Conservation (phyloP, 805 yeast genomes). For the Ogataea trehaloabstinens region DNA sequence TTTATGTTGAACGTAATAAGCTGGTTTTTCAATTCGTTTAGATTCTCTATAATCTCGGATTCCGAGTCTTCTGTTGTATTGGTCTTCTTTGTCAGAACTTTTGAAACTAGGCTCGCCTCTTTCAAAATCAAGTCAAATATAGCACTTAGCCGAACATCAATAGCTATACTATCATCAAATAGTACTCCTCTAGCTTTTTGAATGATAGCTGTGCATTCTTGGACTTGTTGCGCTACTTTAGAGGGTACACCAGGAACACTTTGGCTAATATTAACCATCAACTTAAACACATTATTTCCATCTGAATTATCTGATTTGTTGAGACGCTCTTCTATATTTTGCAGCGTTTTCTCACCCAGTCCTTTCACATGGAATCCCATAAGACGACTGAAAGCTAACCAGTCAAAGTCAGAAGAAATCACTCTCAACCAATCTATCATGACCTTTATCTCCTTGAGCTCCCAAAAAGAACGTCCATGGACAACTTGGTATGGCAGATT, state of each 20-base stretch:
- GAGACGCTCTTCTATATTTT: conserved; percentile 18
- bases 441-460: conserved; percentile 61
- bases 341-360: conserved; percentile 53
- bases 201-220: conserved; percentile 29
- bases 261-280: conserved; percentile 12
- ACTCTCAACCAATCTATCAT: conserved; percentile 66
- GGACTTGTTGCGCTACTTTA: conserved; percentile 25
- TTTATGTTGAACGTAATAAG: conserved; percentile 24
- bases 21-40: conserved; percentile 29
- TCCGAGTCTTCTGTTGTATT: conserved; percentile 19
- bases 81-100: conserved; percentile 16
- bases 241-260: conserved; percentile 16
- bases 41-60: conserved; percentile 22
- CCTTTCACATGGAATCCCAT: conserved; percentile 64
- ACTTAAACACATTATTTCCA: conserved; percentile 9
- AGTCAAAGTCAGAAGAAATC: conserved; percentile 56
- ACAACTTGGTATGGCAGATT: conserved; percentile 65
- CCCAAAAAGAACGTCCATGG: conserved; percentile 81
- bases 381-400: conserved; percentile 56
- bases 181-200: conserved; percentile 17
- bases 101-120: conserved; percentile 20
- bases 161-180: conserved; percentile 2
- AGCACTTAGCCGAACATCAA: conserved; percentile 6
- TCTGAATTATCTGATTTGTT: conserved; percentile 6
- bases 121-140: conserved; percentile 23